Evolutionary conservation across 257 asterid species (phyloP).

Genomic region (Nicotiana attenuata): DNA sequence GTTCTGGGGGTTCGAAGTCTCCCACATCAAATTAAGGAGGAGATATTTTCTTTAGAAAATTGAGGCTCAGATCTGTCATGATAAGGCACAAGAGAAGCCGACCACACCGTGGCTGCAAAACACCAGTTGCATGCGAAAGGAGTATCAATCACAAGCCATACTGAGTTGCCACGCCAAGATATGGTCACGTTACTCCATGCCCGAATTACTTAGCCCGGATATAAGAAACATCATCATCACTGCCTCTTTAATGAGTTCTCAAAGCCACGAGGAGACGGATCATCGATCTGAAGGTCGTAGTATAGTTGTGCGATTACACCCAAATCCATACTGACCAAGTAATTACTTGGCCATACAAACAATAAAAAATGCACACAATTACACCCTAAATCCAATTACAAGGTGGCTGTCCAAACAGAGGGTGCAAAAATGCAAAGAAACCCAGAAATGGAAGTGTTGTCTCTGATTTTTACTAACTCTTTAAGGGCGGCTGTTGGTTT

Average conservation of each 20-base stretch:
- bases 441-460: too few relatives aligned
- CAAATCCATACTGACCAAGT: too few relatives aligned
- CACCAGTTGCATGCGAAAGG: constrained; percentile 5
- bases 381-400: too few relatives aligned
- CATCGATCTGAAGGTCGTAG: too few relatives aligned
- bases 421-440: too few relatives aligned
- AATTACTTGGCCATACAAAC: too few relatives aligned
- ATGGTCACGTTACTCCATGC: background rate
- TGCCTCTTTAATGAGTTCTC: background rate
- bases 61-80: constrained; percentile 16
- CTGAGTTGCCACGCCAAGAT: background rate
- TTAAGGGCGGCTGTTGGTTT: constrained; percentile 1
- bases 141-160: constrained; percentile 6
- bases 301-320: too few relatives aligned
- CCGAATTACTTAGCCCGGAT: background rate
- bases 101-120: constrained; percentile 28
- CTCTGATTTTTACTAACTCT: too few relatives aligned
- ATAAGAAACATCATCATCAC: background rate
- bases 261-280: too few relatives aligned
- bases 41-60: background rate
- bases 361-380: too few relatives aligned
- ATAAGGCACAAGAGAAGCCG: background rate
- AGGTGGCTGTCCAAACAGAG: too few relatives aligned
- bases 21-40: too few relatives aligned
- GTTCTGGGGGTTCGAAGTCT: background rate